These are phyloP conservation scores for Scleroderma citrinum DNA, from an alignment of 768 basidiomycete species.

Conservation along the genomic window DNA sequence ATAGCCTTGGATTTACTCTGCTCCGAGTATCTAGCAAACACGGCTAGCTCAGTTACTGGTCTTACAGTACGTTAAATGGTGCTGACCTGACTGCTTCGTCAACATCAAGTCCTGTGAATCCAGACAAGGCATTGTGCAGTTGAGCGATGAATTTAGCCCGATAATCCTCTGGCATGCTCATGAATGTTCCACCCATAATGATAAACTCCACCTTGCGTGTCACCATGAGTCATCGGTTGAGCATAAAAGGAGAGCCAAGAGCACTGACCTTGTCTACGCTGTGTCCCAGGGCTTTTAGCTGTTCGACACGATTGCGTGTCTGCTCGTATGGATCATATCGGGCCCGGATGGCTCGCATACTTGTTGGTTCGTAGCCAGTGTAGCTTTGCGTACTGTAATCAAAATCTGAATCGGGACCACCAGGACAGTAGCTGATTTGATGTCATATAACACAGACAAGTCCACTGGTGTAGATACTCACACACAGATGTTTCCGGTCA, in stretches of 20 bases:
- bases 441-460: constrained; percentile 2
- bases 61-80: background rate
- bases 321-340: constrained; percentile 98
- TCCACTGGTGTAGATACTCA: constrained; percentile 33
- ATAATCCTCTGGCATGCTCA: constrained; percentile 99
- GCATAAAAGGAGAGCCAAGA: background rate
- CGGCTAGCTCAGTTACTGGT: background rate
- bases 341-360: constrained; percentile 97
- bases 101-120: constrained; percentile 87
- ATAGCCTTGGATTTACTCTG: constrained; percentile 98
- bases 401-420: constrained; percentile 98
- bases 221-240: background rate
- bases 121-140: constrained; percentile 93
- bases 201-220: constrained; percentile 72
- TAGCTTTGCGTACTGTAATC: constrained; percentile 98
- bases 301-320: constrained; percentile 91
- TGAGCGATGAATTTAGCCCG: constrained; percentile 91
- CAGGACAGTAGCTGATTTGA: constrained; percentile 80
- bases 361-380: constrained; percentile 94
- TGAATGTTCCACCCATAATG: constrained; percentile 98
- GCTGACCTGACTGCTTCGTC: constrained; percentile 88
- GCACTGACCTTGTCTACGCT: constrained; percentile 85
- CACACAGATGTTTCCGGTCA: constrained; percentile 99
- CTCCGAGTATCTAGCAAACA: constrained; percentile 72
- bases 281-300: constrained; percentile 92